Conservation (phyloP, 2,329 filamentous ascomycete species). For the Fusarium xylarioides region DNA sequence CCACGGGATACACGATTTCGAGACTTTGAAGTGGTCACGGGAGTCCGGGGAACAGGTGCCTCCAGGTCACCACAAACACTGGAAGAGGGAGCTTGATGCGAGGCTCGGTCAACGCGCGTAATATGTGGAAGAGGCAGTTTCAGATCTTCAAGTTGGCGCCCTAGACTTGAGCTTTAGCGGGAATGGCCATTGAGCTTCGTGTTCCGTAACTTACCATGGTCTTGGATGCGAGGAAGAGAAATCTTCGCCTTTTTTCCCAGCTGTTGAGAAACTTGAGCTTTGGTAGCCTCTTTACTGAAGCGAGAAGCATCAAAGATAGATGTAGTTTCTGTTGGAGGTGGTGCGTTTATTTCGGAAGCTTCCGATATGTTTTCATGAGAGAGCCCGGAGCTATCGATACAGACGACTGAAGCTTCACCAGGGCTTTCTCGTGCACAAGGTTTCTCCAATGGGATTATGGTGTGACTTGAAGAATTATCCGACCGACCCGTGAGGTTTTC, state of each 20-base stretch:
- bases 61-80: constrained; percentile 48
- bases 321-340: neutral
- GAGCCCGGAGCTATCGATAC: neutral
- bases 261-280: neutral
- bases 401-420: neutral
- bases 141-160: neutral
- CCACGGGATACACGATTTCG: neutral
- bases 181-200: neutral
- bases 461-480: neutral
- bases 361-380: neutral
- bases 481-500: neutral
- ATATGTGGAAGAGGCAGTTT: constrained; percentile 21
- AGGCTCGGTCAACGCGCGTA: neutral
- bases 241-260: neutral
- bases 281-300: neutral
- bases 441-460: neutral
- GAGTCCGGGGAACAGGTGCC: constrained; percentile 37
- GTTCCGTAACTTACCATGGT: neutral
- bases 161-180: constrained; percentile 1
- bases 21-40: constrained; percentile 7
- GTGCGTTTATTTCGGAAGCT: neutral
- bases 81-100: constrained; percentile 21
- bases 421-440: neutral
- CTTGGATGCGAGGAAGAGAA: neutral
- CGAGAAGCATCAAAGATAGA: neutral